phyloP scores from a whole-genome alignment of 345 rosid species.

The Rhizophora mangle region DNA sequence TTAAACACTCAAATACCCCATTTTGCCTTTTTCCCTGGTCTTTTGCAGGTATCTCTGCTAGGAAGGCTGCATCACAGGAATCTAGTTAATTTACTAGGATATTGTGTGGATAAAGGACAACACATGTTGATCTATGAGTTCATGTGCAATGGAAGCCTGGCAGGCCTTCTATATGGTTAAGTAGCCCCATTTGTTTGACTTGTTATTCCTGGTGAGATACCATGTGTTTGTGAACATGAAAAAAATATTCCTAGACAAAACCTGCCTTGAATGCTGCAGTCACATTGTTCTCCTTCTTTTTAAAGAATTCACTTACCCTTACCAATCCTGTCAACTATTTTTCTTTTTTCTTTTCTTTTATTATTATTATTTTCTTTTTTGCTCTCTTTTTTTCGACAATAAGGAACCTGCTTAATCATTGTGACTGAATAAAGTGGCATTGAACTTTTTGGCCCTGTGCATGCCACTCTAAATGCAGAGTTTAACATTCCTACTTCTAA shows the following conservation, averaged over 20 bases:
- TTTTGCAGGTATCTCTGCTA: constrained; percentile 68
- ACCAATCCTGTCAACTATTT: too few species aligned
- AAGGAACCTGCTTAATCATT: too few species aligned
- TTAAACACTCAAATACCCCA: not conserved
- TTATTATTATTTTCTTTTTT: too few species aligned
- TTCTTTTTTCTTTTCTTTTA: too few species aligned
- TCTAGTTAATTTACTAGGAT: constrained; percentile 92
- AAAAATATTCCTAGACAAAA: not conserved
- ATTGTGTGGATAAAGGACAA: constrained; percentile 80
- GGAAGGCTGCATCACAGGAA: constrained; percentile 95
- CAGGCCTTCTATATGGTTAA: constrained; percentile 65
- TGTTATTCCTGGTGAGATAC: constrained; percentile 1
- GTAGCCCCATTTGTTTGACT: constrained; percentile 4
- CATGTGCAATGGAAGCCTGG: constrained; percentile 97
- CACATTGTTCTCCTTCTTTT: not conserved
- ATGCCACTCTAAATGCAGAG: not conserved
- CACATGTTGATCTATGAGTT: constrained; percentile 80
- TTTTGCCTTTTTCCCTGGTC: constrained; percentile 3
- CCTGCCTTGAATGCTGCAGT: not conserved
- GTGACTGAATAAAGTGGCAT: not conserved
- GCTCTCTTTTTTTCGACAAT: too few species aligned
- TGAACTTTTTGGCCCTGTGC: not conserved
- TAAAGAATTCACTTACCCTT: not conserved
- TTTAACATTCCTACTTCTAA: not conserved
- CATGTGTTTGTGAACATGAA: not conserved